Evolutionary conservation across 768 basidiomycete species (phyloP).

Genomic region (Kondoa subrosea): DNA sequence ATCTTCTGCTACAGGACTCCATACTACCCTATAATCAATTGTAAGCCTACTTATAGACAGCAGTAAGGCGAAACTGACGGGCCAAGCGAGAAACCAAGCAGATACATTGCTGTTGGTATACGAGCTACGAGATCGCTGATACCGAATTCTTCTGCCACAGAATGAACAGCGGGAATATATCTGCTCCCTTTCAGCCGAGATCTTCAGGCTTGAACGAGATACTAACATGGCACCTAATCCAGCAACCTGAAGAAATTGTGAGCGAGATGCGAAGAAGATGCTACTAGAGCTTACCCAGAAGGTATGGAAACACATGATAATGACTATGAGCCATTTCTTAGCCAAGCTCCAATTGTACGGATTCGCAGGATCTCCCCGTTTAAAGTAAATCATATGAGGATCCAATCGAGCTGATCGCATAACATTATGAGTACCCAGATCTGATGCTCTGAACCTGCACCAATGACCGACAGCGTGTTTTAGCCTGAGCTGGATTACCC

Average conservation of each 20-base stretch:
- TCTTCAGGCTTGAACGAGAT: not conserved
- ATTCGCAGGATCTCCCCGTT: slow-evolving; percentile 5
- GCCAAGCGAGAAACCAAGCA: slow-evolving; percentile 17
- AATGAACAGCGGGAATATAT: slow-evolving; percentile 9
- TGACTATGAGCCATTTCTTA: not conserved
- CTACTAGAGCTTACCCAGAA: not conserved
- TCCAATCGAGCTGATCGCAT: not conserved
- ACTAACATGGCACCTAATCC: not conserved
- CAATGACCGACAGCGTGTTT: too few relatives aligned
- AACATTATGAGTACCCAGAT: too few relatives aligned
- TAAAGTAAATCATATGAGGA: not conserved
- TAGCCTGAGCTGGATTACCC: too few relatives aligned
- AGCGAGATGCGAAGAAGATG: not conserved
- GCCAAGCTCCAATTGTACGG: not conserved
- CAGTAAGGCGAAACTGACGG: not conserved
- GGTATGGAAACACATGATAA: slow-evolving; percentile 4
- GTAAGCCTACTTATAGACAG: not conserved
- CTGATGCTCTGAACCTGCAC: too few relatives aligned
- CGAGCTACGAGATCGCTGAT: not conserved
- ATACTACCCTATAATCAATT: not conserved
- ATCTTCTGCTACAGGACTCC: slow-evolving; percentile 14
- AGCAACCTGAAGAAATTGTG: not conserved
- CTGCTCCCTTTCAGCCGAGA: not conserved
- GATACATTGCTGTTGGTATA: slow-evolving; percentile 15
- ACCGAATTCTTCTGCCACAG: slow-evolving; percentile 12